Base-by-base conservation (phyloP, 1,284 basidiomycete species). In the Ustilago shanxiensis region DNA sequence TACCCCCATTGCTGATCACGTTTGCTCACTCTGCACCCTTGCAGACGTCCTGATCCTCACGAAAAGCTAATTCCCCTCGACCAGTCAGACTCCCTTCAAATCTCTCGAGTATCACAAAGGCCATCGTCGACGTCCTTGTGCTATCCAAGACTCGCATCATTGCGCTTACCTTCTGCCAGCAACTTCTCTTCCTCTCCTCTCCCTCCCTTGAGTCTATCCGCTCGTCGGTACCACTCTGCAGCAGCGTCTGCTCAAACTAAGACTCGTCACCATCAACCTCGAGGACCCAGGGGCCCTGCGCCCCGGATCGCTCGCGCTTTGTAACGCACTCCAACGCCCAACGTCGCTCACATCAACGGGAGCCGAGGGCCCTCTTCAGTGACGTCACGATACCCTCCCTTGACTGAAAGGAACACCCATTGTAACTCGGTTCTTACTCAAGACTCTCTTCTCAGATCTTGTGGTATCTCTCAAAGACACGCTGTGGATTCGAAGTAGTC, bases 271-370 rank as follows among this genome's bases (percentile, higher is more conserved):
- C 60, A 35, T 57, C 52, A 44, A 63, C 65, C 50, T 14, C 67
- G 72, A 67, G 45, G 63, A 70, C 63, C 67, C 72, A 74, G 72
- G 72, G 72, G 72, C 72, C 61, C 57, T 64, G 63, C 62, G 72
- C 72, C 72, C 72, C 66, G 72, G 72, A 75, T 75, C 67, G 57
- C 72, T 70, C 60, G 57, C 60, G 28, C 53, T 22, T 49, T 44
- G 20, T 7, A 28, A 44, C 45, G 41, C 44, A 44, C 13, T 24
- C 39, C 31, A 20, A 22, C 51, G 31, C 20, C 11, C 3, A 26
- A 20, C 14, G 35, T 35, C 24, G n/a, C 31, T 35, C 53, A 37
- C 10, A 20, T 11, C 47, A 9, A 6, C 26, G 13, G 24, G 28
- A 28, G 22, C 47, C 28, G 14, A 16, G 13, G 20, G 26, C 9